Percentiles rank a stretch among this genome's conserved stretches.
Conservation (phyloP, 2,329 filamentous ascomycete species). For the Leptoxyphium fumago region DNA sequence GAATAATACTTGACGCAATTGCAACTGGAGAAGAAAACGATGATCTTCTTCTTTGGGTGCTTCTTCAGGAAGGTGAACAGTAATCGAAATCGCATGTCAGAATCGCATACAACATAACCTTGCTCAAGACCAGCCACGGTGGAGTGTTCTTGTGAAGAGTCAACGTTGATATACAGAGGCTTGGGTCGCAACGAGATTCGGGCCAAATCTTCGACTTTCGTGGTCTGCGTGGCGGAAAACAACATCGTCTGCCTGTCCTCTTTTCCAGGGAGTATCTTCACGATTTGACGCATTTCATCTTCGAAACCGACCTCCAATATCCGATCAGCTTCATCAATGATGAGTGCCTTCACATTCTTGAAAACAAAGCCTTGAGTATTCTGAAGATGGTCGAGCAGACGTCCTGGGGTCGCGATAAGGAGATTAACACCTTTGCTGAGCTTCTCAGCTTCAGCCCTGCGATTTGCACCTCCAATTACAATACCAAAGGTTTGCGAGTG, state of each 20-base stretch:
- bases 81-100: conserved; percentile 83
- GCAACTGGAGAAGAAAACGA: conserved; percentile 74
- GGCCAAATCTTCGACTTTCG: conserved; percentile 93
- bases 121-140: conserved; percentile 92
- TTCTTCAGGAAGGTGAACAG: conserved; percentile 90
- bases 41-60: conserved; percentile 90
- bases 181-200: conserved; percentile 83
- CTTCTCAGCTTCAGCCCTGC: conserved; percentile 84
- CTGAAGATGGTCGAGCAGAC: conserved; percentile 84
- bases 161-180: conserved; percentile 93
- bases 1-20: conserved; percentile 92
- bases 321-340: conserved; percentile 94
- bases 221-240: conserved; percentile 98
- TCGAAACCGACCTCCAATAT: conserved; percentile 97
- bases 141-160: conserved; percentile 73
- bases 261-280: conserved; percentile 71
- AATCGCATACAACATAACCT: conserved; percentile 86
- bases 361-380: conserved; percentile 81
- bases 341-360: conserved; percentile 81
- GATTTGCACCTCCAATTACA: conserved; percentile 87
- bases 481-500: conserved; percentile 95
- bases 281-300: conserved; percentile 92
- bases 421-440: conserved; percentile 88
- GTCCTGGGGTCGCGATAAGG: conserved; percentile 82
- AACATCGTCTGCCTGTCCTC: conserved; percentile 87